Base-by-base conservation (phyloP, 495 filamentous ascomycete species). In the Aspergillus nidulans region DNA sequence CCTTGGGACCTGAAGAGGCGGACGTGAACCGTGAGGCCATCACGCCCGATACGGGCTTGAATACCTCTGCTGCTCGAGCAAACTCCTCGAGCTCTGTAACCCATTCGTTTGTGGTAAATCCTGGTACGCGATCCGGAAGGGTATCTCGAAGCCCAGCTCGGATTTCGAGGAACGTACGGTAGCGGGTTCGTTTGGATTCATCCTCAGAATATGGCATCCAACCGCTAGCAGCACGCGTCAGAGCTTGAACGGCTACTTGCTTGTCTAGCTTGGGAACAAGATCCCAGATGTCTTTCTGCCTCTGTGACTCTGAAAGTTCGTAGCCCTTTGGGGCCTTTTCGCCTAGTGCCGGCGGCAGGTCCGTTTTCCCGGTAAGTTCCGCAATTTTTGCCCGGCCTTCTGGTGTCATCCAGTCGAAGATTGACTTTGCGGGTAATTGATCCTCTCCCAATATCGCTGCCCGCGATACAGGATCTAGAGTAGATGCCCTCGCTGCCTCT, bases 21-120 rank as follows among this genome's bases (percentile, higher is more conserved):
- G 87, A 87, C 0, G 90, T 97, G 63, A 98, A 98, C 4, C 91
- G 84, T 21, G 88, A 88, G 16, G 94, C 94, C 88, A 98, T 97
- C 54, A 88, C 76, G 0, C 90, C 90, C 24, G 87, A 87, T 77
- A 95, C 86, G 1, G 94, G 94, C 67, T 89, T 91, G 77, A 97
- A 97, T 6, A 97, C 92, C 62, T 86, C 80, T 6, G 95, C 94
- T 25, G 90, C 92, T 54, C 87, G 88, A 38, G 84, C 79, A 66
- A 98, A 98, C 65, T 98, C 95, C 39, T 84, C 69, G 48, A 96
- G 77, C 67, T 98, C 94, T 51, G 81, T 83, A 6, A 83, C 65
- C 79, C 90, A 95, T 51, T 92, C 90, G 48, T 91, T 85, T 32
- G 78, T 84, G 44, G 73, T 82, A 62, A 81, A 77, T 1, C 74